Evolutionary conservation across 2,329 filamentous ascomycete genomes (phyloP), one percentile per base, ranked within the genome.

Genomic region (Lizonia empirigonia): DNA sequence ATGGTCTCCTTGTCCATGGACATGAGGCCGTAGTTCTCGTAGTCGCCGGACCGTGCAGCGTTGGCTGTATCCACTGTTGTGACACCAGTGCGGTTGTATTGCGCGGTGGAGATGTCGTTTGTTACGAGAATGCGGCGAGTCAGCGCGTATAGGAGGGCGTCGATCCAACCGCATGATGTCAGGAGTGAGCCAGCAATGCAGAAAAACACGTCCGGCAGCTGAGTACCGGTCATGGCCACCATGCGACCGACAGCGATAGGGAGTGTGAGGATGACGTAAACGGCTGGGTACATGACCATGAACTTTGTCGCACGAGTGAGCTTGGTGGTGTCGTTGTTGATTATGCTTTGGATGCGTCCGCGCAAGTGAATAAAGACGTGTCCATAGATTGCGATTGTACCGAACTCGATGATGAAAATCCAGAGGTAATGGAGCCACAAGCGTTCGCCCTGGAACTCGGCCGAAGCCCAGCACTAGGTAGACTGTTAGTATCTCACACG

Each of bases 191-290:
- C 85, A 0, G 84, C 82, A 9, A 85, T 77, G 63, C 80, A 81
- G 65, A 85, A 86, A 64, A 83, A 86, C 0, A 67, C 71, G 1
- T 84, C 74, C 0, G 81, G 77, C 3, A 85, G 76, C 4, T 19
- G 5, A 4, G 58, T 58, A 6, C 70, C 71, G 1, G 65, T 68
- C 72, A 74, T 74, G 16, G 68, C 60, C 12, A 68, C 63, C 72
- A 74, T 74, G 27, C 72, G 67, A 6, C 70, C 72, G 5, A 72
- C 61, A 7, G 85, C 85, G 1, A 90, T 76, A 0, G 87, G 87
- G 0, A 85, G 77, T 0, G 86, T 89, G 57, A 87, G 84, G 15
- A 86, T 50, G 2, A 87, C 78, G 67, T 89, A 89, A 52, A 87
- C 85, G 55, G 85, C 66, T 0, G 87, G 86, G 55, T 89, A 59